Evolutionary conservation across 345 rosid genomes (phyloP).

Genomic region (Aquilaria malaccensis): DNA sequence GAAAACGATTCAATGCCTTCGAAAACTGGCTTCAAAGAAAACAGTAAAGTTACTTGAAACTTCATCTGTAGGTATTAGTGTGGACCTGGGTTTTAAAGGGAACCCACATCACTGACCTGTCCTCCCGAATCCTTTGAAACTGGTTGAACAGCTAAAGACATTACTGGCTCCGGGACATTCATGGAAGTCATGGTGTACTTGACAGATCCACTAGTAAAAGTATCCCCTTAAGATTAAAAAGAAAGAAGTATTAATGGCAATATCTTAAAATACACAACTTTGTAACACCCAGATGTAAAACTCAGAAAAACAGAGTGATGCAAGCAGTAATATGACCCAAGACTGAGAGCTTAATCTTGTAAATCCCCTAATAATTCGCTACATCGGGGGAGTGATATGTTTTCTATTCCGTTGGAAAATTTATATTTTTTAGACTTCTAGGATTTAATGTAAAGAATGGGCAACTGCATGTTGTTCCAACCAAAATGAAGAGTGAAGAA

Average conservation of each 20-base stretch:
- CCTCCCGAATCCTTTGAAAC: conserved; percentile 96
- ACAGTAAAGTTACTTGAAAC: conserved; percentile 8
- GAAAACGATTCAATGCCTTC: conserved; percentile 94
- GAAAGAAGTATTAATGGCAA: background rate
- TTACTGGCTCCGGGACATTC: conserved; percentile 99
- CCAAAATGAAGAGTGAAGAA: background rate
- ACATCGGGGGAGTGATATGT: too few relatives aligned
- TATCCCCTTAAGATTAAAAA: conserved; percentile 51
- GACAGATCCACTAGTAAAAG: conserved; percentile 93
- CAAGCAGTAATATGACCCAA: too few relatives aligned
- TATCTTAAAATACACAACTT: background rate
- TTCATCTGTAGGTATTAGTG: background rate
- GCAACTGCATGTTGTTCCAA: too few relatives aligned
- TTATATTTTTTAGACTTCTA: too few relatives aligned
- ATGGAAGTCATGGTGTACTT: conserved; percentile 98
- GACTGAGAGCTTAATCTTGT: too few relatives aligned
- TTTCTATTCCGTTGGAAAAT: too few relatives aligned
- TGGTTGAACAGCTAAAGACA: conserved; percentile 97
- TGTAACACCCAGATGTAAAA: too few relatives aligned
- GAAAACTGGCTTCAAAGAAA: conserved; percentile 54
- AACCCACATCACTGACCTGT: conserved; percentile 52
- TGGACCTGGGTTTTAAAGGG: background rate
- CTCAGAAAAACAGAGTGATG: too few relatives aligned
- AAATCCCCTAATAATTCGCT: too few relatives aligned
- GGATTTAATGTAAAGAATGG: too few relatives aligned